phyloP scores from a whole-genome alignment of 495 filamentous ascomycete genomes.

The Neurospora terricola region DNA sequence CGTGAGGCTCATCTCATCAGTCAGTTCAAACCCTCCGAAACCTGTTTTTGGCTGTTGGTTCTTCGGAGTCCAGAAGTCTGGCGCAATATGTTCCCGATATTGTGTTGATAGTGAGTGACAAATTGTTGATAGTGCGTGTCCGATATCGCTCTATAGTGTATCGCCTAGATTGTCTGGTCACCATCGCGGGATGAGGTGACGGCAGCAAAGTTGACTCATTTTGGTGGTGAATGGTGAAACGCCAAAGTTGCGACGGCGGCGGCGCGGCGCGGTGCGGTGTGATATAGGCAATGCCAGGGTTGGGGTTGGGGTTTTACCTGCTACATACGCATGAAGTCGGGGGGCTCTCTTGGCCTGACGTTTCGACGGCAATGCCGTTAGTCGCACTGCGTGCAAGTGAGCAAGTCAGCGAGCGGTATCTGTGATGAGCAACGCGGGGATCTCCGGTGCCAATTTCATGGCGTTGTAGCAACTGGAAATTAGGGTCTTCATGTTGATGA shows the following conservation, averaged over 20 bases:
- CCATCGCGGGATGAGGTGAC: background rate
- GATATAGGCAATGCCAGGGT: background rate
- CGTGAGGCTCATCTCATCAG: background rate
- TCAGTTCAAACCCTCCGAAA: background rate
- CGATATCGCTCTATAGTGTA: background rate
- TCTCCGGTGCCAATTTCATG: background rate
- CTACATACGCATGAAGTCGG: background rate
- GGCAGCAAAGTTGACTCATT: background rate
- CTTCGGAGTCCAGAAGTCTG: background rate
- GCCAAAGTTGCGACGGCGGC: background rate
- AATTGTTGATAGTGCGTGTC: background rate
- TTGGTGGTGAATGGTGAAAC: background rate
- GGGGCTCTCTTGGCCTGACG: background rate
- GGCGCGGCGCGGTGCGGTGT: background rate
- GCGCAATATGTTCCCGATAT: background rate
- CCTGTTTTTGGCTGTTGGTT: background rate
- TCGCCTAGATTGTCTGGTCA: background rate
- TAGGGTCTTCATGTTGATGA: background rate
- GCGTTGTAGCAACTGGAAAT: background rate
- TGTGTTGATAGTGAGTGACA: background rate
- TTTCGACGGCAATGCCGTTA: background rate
- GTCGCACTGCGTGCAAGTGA: background rate
- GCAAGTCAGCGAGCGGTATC: background rate
- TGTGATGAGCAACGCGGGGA: background rate
- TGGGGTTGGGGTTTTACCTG: background rate